phyloP scores from a whole-genome alignment of 1,139 yeast species.

The Hyphopichia buzzinii region DNA sequence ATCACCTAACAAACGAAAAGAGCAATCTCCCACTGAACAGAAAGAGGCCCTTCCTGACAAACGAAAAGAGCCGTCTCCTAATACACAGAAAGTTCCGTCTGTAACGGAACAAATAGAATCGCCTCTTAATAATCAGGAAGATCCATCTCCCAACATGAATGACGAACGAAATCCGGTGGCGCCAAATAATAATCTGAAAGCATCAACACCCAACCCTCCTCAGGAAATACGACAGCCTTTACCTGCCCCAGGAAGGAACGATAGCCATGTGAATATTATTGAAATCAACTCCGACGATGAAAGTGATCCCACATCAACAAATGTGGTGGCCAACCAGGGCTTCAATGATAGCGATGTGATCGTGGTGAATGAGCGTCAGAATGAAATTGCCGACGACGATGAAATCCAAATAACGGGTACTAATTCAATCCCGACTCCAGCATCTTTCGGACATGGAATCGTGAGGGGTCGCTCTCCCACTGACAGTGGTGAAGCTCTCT shows the following conservation, averaged over 20 bases:
- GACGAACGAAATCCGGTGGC: too few relatives aligned
- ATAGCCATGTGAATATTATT: conserved; percentile 1
- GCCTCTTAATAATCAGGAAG: too few relatives aligned
- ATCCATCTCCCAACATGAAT: background rate
- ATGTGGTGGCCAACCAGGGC: background rate
- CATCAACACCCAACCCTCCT: background rate
- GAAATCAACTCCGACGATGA: background rate
- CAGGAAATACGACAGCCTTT: background rate
- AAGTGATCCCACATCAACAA: background rate
- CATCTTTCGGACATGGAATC: background rate
- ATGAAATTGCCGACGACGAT: conserved; percentile 13
- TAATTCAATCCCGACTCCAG: conserved; percentile 5
- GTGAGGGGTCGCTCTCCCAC: conserved; percentile 3
- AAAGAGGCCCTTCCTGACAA: too few relatives aligned
- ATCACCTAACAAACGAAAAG: too few relatives aligned
- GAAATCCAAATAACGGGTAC: conserved; percentile 16
- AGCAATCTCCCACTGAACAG: too few relatives aligned
- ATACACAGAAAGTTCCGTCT: too few relatives aligned
- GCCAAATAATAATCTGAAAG: background rate
- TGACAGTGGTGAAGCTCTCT: background rate
- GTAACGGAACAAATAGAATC: too few relatives aligned
- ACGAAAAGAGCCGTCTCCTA: too few relatives aligned
- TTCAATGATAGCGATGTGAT: background rate
- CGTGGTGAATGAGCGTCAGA: conserved; percentile 6
- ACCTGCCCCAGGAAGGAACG: background rate